phyloP scores from a whole-genome alignment of 352 stramenopile genomes.

The Phytophthora cryptogea region DNA sequence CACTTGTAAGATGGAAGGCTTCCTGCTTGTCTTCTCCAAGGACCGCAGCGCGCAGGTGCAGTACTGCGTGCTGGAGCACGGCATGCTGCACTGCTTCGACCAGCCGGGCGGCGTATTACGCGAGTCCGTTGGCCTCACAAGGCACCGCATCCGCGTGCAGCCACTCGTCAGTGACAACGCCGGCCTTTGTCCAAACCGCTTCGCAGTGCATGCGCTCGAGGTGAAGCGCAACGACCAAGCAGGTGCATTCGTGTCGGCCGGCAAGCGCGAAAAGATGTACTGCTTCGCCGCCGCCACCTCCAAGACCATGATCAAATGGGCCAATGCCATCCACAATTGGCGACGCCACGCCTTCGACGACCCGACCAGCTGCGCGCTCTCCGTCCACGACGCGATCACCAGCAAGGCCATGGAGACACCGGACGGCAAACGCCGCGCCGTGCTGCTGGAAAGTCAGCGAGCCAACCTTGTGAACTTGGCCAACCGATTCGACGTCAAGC shows the following conservation, averaged over 20 bases:
- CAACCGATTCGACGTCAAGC: slow-evolving; percentile 57
- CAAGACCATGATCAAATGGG: slow-evolving; percentile 66
- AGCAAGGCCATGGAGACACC: slow-evolving; percentile 23
- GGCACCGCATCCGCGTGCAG: slow-evolving; percentile 64
- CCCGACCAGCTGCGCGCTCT: slow-evolving; percentile 39
- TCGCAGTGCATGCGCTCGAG: slow-evolving; percentile 53
- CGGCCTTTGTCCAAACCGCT: slow-evolving; percentile 69
- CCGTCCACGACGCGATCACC: slow-evolving; percentile 30
- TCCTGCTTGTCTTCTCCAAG: slow-evolving; percentile 61
- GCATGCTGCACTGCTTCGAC: slow-evolving; percentile 59
- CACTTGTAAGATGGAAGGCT: slow-evolving; percentile 65
- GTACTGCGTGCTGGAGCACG: slow-evolving; percentile 76
- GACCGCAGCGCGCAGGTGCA: slow-evolving; percentile 50
- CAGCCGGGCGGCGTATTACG: slow-evolving; percentile 39
- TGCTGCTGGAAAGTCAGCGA: slow-evolving; percentile 34
- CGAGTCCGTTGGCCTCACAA: slow-evolving; percentile 59
- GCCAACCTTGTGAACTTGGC: slow-evolving; percentile 34
- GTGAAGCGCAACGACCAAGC: slow-evolving; percentile 58
- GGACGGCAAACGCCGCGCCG: slow-evolving; percentile 17
- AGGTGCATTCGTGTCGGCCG: slow-evolving; percentile 43
- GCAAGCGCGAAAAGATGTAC: slow-evolving; percentile 40
- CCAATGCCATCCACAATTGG: slow-evolving; percentile 78
- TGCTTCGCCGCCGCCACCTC: slow-evolving; percentile 58
- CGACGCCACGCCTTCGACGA: slow-evolving; percentile 66
- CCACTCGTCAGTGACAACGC: slow-evolving; percentile 42